Base-by-base conservation (phyloP, 306 rosid genomes). In the Corylus americana region DNA sequence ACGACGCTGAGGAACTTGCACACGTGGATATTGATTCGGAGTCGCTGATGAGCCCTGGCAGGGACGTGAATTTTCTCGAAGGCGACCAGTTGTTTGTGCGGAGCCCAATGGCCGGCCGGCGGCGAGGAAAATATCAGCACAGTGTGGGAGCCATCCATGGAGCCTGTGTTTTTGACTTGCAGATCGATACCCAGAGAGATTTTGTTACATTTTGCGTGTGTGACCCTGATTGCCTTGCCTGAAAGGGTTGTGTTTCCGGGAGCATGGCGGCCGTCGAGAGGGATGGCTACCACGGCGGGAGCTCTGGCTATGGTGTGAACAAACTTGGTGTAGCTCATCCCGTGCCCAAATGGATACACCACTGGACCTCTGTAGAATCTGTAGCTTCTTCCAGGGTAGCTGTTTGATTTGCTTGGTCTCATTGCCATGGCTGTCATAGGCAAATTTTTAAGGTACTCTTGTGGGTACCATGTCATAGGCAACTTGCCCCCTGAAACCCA, bases 401-500 rank as follows among this genome's bases (percentile, higher is more conserved):
- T 78, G 50, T 53, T 67, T 2, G 86, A 51, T 61, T 45, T 59
- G 73, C 83, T 85, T 63, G 93, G 59, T 71, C 98, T 64, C 98
- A 91, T 91, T 70, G 84, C 93, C 98, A 94, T 94, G 27, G 82
- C 73, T 71, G 97, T 94, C 97, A 94, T 94, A 4, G 94, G 81
- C 83, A 94, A 66, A 22, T 92, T 91, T 55, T 57, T 55, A 8
- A 94, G 73, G 73, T 92, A 94, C 39, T 79, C 91, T 39, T 94
- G 87, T 29, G 94, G 98, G 74, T 94, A 94, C 98, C 98, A 94
- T 66, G 98, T 94, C 89, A 92, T 81, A 0, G 98, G 98, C 44
- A 94, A 69, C 85, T 86, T 92, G 3, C 97, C 98, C 55, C 93
- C 98, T 94, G 83, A 45, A 45, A 42, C 2, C 2, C 9, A 55